These are phyloP conservation scores for Aurantiochytrium sp. DNA, from an alignment of 108 stramenopile genomes.

Conservation along the genomic window DNA sequence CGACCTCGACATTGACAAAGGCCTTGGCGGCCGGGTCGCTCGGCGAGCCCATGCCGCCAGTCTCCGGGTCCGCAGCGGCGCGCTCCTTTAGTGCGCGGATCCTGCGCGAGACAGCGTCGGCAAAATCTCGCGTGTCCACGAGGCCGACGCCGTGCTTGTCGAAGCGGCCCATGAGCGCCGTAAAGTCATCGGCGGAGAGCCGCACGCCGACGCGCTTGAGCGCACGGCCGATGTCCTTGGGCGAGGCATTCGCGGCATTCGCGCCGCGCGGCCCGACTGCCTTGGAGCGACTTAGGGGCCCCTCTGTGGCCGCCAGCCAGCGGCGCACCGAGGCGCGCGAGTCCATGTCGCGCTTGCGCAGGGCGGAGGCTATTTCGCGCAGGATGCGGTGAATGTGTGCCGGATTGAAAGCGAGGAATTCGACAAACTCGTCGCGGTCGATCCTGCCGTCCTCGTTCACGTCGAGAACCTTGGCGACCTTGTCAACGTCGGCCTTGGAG, in stretches of 20 bases:
- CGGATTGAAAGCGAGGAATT: slow-evolving; percentile 4
- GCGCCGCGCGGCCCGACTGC: no score
- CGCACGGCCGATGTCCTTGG: not conserved
- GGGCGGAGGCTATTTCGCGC: not conserved
- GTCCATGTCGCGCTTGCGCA: no score
- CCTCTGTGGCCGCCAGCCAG: no score
- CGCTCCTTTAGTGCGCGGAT: no score
- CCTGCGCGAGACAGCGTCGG: not conserved
- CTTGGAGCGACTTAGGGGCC: no score
- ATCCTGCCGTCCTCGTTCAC: not conserved
- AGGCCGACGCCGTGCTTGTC: not conserved
- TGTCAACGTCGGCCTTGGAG: not conserved
- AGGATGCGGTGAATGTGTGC: not conserved
- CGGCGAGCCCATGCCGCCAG: no score
- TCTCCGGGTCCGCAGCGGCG: no score
- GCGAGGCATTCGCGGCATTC: not conserved
- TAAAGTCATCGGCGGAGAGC: not conserved
- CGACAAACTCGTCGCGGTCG: slow-evolving; percentile 12
- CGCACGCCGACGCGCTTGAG: not conserved
- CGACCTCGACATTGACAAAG: not conserved
- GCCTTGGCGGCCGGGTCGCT: not conserved
- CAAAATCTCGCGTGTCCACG: not conserved
- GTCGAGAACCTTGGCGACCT: not conserved
- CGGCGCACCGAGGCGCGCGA: no score
- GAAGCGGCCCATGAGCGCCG: slow-evolving; percentile 1